phyloP scores from a whole-genome alignment of 2,329 filamentous ascomycete species.

The Pyricularia pennisetigena region DNA sequence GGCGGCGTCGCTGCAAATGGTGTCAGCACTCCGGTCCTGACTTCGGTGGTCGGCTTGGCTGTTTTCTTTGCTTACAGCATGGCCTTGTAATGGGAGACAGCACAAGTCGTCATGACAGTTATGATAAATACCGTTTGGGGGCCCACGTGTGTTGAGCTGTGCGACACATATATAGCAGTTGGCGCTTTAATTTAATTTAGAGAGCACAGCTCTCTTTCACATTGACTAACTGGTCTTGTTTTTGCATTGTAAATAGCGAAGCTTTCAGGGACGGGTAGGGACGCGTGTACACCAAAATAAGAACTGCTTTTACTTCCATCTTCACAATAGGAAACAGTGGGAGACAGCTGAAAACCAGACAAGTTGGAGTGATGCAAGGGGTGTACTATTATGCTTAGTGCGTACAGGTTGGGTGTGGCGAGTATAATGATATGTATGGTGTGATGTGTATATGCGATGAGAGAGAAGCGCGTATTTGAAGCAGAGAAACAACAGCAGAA shows the following conservation, averaged over 20 bases:
- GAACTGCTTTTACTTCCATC: not conserved
- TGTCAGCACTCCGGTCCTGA: constrained; percentile 18
- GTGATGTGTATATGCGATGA: not conserved
- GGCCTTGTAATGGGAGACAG: constrained; percentile 17
- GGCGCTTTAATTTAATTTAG: not conserved
- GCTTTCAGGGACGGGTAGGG: not conserved
- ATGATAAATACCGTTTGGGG: not conserved
- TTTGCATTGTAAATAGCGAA: not conserved
- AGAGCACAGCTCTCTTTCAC: not conserved
- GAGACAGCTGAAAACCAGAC: not conserved
- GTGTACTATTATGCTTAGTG: not conserved
- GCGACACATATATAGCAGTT: not conserved
- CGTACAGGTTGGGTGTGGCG: not conserved
- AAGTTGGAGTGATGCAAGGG: not conserved
- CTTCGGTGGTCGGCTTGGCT: constrained; percentile 26
- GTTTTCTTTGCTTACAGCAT: constrained; percentile 26
- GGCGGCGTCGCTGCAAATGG: constrained; percentile 12
- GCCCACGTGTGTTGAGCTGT: too few species aligned
- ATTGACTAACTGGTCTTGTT: not conserved
- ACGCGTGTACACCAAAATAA: not conserved
- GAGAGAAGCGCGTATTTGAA: not conserved
- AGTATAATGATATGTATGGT: not conserved
- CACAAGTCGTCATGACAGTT: not conserved
- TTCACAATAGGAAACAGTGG: not conserved
- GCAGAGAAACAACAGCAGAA: not conserved